These are phyloP conservation scores for Amylocystis lapponica DNA, from an alignment of 768 basidiomycete genomes.

Conservation along the genomic window DNA sequence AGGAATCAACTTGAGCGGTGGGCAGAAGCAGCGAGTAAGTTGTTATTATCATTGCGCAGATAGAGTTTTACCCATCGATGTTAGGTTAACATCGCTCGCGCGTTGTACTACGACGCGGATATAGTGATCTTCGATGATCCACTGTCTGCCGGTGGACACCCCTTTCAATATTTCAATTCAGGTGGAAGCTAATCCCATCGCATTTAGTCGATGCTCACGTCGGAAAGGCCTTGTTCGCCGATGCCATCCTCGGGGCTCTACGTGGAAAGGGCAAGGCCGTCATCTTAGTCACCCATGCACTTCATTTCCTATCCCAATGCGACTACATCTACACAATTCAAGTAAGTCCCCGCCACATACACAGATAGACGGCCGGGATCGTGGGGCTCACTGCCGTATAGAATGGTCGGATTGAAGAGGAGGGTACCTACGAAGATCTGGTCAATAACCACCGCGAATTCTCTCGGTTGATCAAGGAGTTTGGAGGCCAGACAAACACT, in stretches of 20 bases:
- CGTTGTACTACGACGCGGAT: conserved; percentile 61
- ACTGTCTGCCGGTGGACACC: conserved; percentile 47
- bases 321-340: conserved; percentile 46
- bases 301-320: conserved; percentile 47
- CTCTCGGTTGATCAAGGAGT: conserved; percentile 52
- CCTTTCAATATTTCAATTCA: not conserved
- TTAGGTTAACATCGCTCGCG: conserved; percentile 66
- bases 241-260: conserved; percentile 51
- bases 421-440: conserved; percentile 49
- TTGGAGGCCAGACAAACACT: conserved; percentile 43
- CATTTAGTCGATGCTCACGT: conserved; percentile 66
- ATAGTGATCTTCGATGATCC: conserved; percentile 61
- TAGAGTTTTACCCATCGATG: not conserved
- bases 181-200: not conserved
- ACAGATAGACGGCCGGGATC: not conserved
- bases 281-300: conserved; percentile 49
- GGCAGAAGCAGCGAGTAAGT: conserved; percentile 55
- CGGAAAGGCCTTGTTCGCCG: conserved; percentile 59
- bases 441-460: conserved; percentile 46
- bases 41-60: not conserved
- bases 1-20: conserved; percentile 62
- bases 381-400: not conserved
- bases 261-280: conserved; percentile 43
- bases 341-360: not conserved
- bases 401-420: conserved; percentile 39